Evolutionary conservation across 2,329 filamentous ascomycete genomes (phyloP).

Genomic region (Mariannaea sp.): DNA sequence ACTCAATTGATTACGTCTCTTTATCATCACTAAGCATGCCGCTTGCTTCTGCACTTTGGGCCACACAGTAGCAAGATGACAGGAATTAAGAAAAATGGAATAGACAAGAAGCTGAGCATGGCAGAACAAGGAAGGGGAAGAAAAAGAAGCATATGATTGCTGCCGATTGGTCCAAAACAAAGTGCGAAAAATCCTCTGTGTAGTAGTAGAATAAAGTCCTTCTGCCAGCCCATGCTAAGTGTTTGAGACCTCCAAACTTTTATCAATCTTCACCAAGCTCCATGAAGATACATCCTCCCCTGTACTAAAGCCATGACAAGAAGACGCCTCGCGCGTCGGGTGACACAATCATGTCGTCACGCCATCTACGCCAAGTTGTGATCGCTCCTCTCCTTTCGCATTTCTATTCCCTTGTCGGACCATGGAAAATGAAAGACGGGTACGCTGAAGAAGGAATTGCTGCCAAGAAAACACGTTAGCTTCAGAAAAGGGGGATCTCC

Average conservation of each 20-base stretch:
- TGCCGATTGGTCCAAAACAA: not conserved
- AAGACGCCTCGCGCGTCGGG: conserved; percentile 26
- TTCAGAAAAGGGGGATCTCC: conserved; percentile 14
- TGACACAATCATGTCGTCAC: conserved; percentile 17
- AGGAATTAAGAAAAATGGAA: conserved; percentile 10
- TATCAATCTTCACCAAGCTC: conserved; percentile 1
- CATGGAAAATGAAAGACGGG: conserved; percentile 95
- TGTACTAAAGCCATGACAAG: conserved; percentile 15
- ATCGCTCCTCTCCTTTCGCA: conserved; percentile 52
- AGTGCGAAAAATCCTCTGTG: not conserved
- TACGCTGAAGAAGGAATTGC: conserved; percentile 87
- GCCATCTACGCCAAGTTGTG: conserved; percentile 32
- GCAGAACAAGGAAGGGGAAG: conserved; percentile 2
- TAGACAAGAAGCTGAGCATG: conserved; percentile 9
- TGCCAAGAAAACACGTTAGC: conserved; percentile 49
- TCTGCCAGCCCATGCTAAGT: conserved; percentile 5
- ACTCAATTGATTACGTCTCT: conserved; percentile 23
- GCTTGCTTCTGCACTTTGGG: conserved; percentile 4
- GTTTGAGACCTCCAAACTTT: conserved; percentile 9
- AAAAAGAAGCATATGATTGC: not conserved
- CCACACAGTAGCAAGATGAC: conserved; percentile 10
- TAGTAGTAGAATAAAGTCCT: not conserved
- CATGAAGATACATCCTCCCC: too few relatives aligned
- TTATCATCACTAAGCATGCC: conserved; percentile 14
- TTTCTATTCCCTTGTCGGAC: conserved; percentile 75